phyloP scores from a whole-genome alignment of 2,329 filamentous ascomycete species.

The Aspergillus udagawae region DNA sequence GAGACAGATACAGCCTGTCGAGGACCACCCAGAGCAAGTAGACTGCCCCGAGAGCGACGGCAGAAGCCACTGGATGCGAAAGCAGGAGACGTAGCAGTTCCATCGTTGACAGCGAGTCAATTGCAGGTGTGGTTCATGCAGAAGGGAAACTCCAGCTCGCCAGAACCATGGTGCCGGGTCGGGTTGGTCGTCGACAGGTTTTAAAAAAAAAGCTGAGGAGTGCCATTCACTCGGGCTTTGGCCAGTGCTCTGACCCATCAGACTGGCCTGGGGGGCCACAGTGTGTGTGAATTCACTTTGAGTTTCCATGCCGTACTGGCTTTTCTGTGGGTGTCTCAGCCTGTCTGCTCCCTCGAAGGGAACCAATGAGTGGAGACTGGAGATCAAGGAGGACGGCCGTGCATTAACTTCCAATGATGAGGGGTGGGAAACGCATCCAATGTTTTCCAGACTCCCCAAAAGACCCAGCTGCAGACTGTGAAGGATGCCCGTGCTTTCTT shows the following conservation, averaged over 20 bases:
- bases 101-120: background rate
- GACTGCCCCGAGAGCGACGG: constrained; percentile 2
- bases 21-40: constrained; percentile 10
- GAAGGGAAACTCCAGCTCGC: background rate
- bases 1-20: constrained; percentile 20
- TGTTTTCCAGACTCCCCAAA: background rate
- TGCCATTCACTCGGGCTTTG: background rate
- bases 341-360: background rate
- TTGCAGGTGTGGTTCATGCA: background rate
- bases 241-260: background rate
- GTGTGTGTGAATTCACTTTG: too few relatives aligned
- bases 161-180: background rate
- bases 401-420: background rate
- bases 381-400: background rate
- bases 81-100: constrained; percentile 1
- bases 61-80: background rate
- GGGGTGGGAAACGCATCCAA: background rate
- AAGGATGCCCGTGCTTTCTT: background rate
- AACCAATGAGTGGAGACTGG: background rate
- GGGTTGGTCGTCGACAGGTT: background rate
- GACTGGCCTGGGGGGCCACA: background rate
- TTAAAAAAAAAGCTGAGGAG: background rate
- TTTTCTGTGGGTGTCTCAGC: background rate
- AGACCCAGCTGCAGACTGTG: background rate
- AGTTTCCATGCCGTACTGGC: too few relatives aligned